phyloP scores from a whole-genome alignment of 208 protist species.

The Borovskyia barvae region DNA sequence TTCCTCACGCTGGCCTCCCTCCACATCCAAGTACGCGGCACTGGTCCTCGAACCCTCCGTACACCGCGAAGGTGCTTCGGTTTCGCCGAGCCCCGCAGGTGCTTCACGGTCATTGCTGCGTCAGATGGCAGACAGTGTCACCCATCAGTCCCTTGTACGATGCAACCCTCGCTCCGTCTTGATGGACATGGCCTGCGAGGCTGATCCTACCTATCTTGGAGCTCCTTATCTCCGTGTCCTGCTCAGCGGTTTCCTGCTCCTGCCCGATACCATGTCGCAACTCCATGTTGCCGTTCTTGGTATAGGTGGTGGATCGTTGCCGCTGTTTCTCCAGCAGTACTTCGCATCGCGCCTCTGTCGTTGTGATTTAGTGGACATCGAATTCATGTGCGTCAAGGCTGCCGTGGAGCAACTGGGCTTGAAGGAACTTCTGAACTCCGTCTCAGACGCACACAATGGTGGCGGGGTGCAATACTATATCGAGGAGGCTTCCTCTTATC shows the following conservation, averaged over 20 bases:
- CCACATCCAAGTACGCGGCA: slow-evolving; percentile 66
- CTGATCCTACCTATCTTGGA: slow-evolving; percentile 59
- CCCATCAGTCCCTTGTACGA: slow-evolving; percentile 77
- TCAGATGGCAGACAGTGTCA: slow-evolving; percentile 52
- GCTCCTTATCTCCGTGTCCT: slow-evolving; percentile 83
- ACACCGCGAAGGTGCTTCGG: too few species aligned
- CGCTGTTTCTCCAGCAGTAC: slow-evolving; percentile 72
- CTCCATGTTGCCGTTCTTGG: slow-evolving; percentile 75
- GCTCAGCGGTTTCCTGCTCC: slow-evolving; percentile 61
- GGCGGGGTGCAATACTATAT: slow-evolving; percentile 40
- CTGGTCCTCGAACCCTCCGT: slow-evolving; percentile 60
- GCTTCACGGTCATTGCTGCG: slow-evolving; percentile 31
- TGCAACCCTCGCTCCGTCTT: slow-evolving; percentile 55
- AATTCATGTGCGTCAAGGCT: slow-evolving; percentile 67
- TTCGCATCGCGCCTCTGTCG: slow-evolving; percentile 44
- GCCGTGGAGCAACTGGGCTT: slow-evolving; percentile 77
- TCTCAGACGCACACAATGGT: slow-evolving; percentile 11
- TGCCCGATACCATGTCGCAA: slow-evolving; percentile 41
- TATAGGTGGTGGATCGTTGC: slow-evolving; percentile 75
- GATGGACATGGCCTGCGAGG: slow-evolving; percentile 54
- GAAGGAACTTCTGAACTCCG: slow-evolving; percentile 39
- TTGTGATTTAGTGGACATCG: slow-evolving; percentile 80
- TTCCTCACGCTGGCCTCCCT: slow-evolving; percentile 49
- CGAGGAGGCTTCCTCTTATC: slow-evolving; percentile 42
- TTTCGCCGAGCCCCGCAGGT: neutral